These are phyloP conservation scores for Phialophora tarda DNA, from an alignment of 2,329 filamentous ascomycete species.

Conservation along the genomic window DNA sequence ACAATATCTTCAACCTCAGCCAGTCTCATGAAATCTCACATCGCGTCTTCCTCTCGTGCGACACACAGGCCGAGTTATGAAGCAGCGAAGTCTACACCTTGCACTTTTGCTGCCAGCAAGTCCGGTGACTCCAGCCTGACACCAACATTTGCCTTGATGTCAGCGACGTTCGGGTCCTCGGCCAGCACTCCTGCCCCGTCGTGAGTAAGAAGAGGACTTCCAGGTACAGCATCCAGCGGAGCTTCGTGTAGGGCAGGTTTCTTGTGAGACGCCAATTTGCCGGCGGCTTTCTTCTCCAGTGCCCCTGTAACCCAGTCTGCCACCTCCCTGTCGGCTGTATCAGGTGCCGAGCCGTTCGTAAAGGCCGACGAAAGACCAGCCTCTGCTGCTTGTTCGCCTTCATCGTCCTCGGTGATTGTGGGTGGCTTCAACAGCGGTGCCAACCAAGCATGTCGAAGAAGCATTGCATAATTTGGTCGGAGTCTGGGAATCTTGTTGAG, in stretches of 20 bases:
- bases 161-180: conserved; percentile 8
- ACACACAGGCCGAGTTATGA: conserved; percentile 6
- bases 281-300: conserved; percentile 69
- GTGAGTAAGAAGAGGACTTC: conserved; percentile 41
- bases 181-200: conserved; percentile 13
- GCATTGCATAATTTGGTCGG: conserved; percentile 89
- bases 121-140: conserved; percentile 35
- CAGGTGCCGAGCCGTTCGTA: conserved; percentile 45
- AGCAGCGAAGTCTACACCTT: conserved; percentile 39
- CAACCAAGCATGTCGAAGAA: conserved; percentile 90
- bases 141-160: conserved; percentile 33
- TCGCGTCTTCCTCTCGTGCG: neutral
- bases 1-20: conserved; percentile 25
- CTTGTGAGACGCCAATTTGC: conserved; percentile 58
- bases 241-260: conserved; percentile 88
- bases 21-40: conserved; percentile 18
- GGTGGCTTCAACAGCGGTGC: conserved; percentile 74
- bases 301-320: conserved; percentile 80
- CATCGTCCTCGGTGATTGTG: conserved; percentile 73
- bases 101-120: conserved; percentile 35
- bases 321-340: conserved; percentile 77
- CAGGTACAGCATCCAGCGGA: conserved; percentile 73
- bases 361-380: conserved; percentile 40
- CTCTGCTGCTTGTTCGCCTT: conserved; percentile 61
- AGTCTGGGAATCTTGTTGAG: conserved; percentile 91